These are phyloP conservation scores for Penicillium tannophilum DNA, from an alignment of 495 filamentous ascomycete species.

Conservation along the genomic window DNA sequence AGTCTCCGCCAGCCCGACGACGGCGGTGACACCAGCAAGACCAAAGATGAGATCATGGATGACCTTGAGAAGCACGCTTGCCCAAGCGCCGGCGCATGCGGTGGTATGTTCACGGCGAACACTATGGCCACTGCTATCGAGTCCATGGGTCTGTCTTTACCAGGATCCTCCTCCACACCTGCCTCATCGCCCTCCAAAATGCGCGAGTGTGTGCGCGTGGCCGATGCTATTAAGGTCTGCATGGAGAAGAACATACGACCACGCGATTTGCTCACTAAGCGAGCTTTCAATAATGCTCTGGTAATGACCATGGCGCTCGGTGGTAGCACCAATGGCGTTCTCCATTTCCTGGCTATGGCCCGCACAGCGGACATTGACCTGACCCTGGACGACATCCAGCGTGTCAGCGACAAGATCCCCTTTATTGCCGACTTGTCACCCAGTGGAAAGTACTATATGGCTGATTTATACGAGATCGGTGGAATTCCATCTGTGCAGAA, in stretches of 20 bases:
- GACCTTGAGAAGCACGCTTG: slow-evolving; percentile 87
- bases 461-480: slow-evolving; percentile 92
- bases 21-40: slow-evolving; percentile 59
- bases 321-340: slow-evolving; percentile 87
- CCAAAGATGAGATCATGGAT: slow-evolving; percentile 76
- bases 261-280: slow-evolving; percentile 79
- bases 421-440: slow-evolving; percentile 94
- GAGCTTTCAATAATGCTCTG: slow-evolving; percentile 89
- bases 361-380: slow-evolving; percentile 82
- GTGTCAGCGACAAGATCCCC: slow-evolving; percentile 85
- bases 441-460: slow-evolving; percentile 86
- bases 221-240: slow-evolving; percentile 80
- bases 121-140: slow-evolving; percentile 97
- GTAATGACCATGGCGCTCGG: slow-evolving; percentile 92
- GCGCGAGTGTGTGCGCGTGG: slow-evolving; percentile 86
- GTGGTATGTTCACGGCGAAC: slow-evolving; percentile 97
- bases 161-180: slow-evolving; percentile 88
- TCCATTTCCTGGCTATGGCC: slow-evolving; percentile 96
- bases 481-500: slow-evolving; percentile 92
- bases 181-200: slow-evolving; percentile 87
- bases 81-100: slow-evolving; percentile 91
- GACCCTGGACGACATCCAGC: slow-evolving; percentile 84
- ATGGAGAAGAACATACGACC: slow-evolving; percentile 89
- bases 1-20: slow-evolving; percentile 60
- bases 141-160: slow-evolving; percentile 88